Percentiles rank a stretch among this genome's conserved stretches.
Conservation (phyloP, 1,284 basidiomycete species). For the Paramarasmius palmivorus region DNA sequence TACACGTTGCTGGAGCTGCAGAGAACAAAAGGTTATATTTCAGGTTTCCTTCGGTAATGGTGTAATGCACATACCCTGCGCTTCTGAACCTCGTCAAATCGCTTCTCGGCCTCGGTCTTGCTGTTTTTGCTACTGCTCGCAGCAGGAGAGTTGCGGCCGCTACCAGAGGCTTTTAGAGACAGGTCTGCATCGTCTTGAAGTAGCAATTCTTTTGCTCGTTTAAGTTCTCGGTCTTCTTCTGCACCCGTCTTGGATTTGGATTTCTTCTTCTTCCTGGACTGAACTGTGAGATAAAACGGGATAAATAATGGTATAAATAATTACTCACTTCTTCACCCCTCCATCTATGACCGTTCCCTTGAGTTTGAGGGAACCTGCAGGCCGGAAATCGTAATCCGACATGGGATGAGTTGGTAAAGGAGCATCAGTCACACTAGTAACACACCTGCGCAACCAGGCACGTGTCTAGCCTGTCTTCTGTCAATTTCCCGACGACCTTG, state of each 20-base stretch:
- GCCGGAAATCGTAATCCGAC: conserved; percentile 85
- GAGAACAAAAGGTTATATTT: conserved; percentile 8
- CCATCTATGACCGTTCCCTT: conserved; percentile 81
- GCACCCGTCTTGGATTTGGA: conserved; percentile 56
- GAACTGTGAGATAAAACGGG: conserved; percentile 19
- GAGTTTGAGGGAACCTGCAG: conserved; percentile 88
- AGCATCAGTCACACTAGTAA: conserved; percentile 16
- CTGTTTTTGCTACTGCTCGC: conserved; percentile 42
- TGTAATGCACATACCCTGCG: conserved; percentile 63
- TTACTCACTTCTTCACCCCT: conserved; percentile 79
- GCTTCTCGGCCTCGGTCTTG: conserved; percentile 88
- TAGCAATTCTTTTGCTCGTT: conserved; percentile 48
- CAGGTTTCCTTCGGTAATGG: background rate
- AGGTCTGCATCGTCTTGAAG: conserved; percentile 48
- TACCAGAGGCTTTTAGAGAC: conserved; percentile 50
- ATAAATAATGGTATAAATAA: background rate
- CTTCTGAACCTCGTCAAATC: conserved; percentile 86
- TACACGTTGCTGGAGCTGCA: conserved; percentile 79
- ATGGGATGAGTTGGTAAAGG: conserved; percentile 38
- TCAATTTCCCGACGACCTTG: background rate
- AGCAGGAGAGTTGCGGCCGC: conserved; percentile 59
- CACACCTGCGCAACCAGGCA: background rate
- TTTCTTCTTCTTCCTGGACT: conserved; percentile 84
- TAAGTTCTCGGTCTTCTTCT: conserved; percentile 41
- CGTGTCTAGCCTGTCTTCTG: background rate